Percentiles rank a stretch among this genome's conserved stretches.
Conservation (phyloP, 352 stramenopile genomes). For the Globisporangium ultimum region DNA sequence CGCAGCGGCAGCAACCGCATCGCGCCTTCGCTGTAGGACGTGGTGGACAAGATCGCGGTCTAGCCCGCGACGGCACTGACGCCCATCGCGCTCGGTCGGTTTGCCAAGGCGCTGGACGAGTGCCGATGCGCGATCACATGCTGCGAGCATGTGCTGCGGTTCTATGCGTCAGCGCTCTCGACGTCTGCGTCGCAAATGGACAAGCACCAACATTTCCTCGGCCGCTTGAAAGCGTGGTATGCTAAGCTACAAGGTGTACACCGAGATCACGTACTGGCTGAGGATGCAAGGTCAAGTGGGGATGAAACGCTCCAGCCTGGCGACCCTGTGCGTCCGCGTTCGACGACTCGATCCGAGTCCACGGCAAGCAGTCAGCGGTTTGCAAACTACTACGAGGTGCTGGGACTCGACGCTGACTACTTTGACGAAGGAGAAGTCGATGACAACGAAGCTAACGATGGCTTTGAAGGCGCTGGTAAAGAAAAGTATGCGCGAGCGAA, state of each 20-base stretch:
- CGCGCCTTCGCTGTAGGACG: not conserved
- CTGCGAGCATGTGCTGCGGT: constrained; percentile 12
- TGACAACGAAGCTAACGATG: not conserved
- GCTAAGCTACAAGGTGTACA: not conserved
- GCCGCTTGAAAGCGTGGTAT: not conserved
- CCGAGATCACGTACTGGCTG: not conserved
- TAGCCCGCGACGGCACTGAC: constrained; percentile 9
- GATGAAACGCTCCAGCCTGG: too few relatives aligned
- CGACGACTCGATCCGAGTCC: too few relatives aligned
- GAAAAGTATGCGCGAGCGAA: too few relatives aligned
- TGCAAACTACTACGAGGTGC: constrained; percentile 23
- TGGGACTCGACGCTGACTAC: constrained; percentile 19
- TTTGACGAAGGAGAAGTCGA: constrained; percentile 12
- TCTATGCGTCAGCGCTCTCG: constrained; percentile 11
- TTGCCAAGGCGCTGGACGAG: constrained; percentile 18
- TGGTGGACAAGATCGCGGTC: constrained; percentile 15
- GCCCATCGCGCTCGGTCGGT: constrained; percentile 14
- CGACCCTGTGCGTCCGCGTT: too few relatives aligned
- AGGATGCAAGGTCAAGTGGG: not conserved
- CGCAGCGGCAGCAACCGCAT: constrained; percentile 2
- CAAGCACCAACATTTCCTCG: not conserved
- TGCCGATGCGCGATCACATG: constrained; percentile 20
- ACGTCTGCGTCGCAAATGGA: not conserved
- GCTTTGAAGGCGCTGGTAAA: too few relatives aligned
- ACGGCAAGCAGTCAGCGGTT: constrained; percentile 5